Conservation (phyloP, 2,329 filamentous ascomycete species). For the Nemania sp. region DNA sequence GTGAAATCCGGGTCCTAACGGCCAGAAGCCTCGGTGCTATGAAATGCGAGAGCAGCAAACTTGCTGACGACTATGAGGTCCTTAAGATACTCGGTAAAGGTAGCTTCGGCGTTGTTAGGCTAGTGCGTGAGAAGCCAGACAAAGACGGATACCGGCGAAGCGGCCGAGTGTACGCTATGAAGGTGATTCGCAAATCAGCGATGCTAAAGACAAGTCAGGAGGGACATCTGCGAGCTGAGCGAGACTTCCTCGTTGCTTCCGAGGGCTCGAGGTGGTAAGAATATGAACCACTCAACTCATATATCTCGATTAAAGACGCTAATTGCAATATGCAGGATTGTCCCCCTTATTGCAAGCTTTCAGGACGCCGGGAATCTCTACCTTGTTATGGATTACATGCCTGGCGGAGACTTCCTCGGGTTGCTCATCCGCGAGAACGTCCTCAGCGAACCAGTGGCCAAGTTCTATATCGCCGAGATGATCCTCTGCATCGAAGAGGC, state of each 20-base stretch:
- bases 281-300: background rate
- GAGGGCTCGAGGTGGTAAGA: slow-evolving; percentile 83
- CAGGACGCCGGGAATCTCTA: slow-evolving; percentile 88
- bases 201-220: slow-evolving; percentile 95
- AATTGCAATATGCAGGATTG: slow-evolving; percentile 68
- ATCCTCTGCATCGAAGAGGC: slow-evolving; percentile 93
- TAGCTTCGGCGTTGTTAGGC: slow-evolving; percentile 90
- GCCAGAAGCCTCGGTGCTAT: slow-evolving; percentile 62
- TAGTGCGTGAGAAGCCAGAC: slow-evolving; percentile 76
- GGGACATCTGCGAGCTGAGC: slow-evolving; percentile 88
- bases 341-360: slow-evolving; percentile 88
- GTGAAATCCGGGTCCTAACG: slow-evolving; percentile 78
- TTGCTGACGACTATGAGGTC: slow-evolving; percentile 78
- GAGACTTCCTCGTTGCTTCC: slow-evolving; percentile 90
- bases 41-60: slow-evolving; percentile 59
- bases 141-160: slow-evolving; percentile 13
- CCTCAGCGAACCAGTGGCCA: slow-evolving; percentile 80
- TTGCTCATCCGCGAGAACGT: slow-evolving; percentile 87
- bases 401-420: slow-evolving; percentile 92
- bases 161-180: slow-evolving; percentile 87
- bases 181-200: slow-evolving; percentile 92
- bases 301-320: background rate
- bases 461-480: slow-evolving; percentile 96
- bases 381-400: slow-evolving; percentile 98
- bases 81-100: slow-evolving; percentile 89